phyloP scores from a whole-genome alignment of 2,329 filamentous ascomycete species.

The Colletotrichum sidae region DNA sequence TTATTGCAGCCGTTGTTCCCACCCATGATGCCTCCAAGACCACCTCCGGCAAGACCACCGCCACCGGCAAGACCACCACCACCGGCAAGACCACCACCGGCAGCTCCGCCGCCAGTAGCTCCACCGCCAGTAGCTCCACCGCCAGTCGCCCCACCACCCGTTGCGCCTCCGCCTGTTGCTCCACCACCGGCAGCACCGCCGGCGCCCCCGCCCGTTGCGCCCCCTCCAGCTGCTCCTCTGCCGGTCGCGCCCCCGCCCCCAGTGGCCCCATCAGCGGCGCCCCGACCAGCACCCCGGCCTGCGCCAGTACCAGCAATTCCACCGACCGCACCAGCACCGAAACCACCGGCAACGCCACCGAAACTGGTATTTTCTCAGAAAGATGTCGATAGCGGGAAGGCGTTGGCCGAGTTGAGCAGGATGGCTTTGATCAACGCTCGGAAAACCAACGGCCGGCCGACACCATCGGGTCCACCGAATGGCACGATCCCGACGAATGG shows the following conservation, averaged over 20 bases:
- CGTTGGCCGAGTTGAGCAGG: constrained; percentile 7
- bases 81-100: not conserved
- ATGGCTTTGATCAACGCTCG: constrained; percentile 15
- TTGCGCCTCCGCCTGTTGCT: too few species aligned
- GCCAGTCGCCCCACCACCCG: constrained; percentile 1
- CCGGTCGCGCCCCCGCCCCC: too few species aligned
- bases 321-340: not conserved
- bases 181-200: too few species aligned
- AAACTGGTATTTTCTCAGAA: constrained; percentile 2
- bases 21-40: too few species aligned
- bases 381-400: constrained; percentile 27
- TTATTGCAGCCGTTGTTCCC: too few species aligned
- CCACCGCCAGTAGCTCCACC: not conserved
- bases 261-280: too few species aligned
- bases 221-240: too few species aligned
- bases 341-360: not conserved
- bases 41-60: not conserved
- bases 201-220: too few species aligned
- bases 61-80: not conserved
- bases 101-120: not conserved
- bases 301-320: not conserved
- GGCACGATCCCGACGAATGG: too few species aligned
- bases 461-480: not conserved
- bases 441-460: constrained; percentile 6
- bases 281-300: not conserved